A percentile compares a stretch with the other conserved stretches of the same genome.
phyloP scores from a whole-genome alignment of 805 yeast genomes.

The Candida ulmi region DNA sequence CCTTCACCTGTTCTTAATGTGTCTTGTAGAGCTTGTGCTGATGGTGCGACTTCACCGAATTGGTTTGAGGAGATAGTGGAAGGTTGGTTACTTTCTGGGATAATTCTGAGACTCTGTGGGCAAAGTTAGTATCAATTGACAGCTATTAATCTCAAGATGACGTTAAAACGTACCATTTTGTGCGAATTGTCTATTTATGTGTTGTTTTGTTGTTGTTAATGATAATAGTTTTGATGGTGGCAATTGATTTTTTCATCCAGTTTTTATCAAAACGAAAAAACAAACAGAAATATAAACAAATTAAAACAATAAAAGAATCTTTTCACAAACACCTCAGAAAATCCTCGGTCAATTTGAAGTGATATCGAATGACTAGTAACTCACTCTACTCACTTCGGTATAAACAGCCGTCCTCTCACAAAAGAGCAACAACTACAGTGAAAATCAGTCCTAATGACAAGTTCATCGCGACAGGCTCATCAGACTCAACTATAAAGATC shows the following conservation, averaged over 20 bases:
- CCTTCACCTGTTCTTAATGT: conserved; percentile 62
- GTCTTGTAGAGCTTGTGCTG: conserved; percentile 69
- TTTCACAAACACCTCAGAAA: background rate
- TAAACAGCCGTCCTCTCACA: conserved; percentile 2
- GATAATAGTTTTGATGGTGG: background rate
- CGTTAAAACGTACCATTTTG: background rate
- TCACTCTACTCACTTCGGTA: background rate
- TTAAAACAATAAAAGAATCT: background rate
- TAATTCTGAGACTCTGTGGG: conserved; percentile 33
- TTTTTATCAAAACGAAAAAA: background rate
- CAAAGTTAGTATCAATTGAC: background rate
- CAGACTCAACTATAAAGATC: conserved; percentile 53
- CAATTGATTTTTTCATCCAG: background rate
- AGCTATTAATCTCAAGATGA: background rate
- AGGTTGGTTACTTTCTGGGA: conserved; percentile 46
- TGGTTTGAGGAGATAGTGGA: conserved; percentile 45
- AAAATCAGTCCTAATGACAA: conserved; percentile 59
- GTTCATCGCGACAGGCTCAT: conserved; percentile 50
- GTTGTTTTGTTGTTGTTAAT: background rate
- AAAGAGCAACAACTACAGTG: conserved; percentile 34
- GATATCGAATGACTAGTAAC: background rate
- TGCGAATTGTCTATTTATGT: background rate
- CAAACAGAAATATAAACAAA: background rate
- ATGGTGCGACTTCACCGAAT: conserved; percentile 47
- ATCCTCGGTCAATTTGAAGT: background rate